These are phyloP conservation scores for Elsinoe batatas DNA, from an alignment of 2,329 filamentous ascomycete species.

Conservation along the genomic window DNA sequence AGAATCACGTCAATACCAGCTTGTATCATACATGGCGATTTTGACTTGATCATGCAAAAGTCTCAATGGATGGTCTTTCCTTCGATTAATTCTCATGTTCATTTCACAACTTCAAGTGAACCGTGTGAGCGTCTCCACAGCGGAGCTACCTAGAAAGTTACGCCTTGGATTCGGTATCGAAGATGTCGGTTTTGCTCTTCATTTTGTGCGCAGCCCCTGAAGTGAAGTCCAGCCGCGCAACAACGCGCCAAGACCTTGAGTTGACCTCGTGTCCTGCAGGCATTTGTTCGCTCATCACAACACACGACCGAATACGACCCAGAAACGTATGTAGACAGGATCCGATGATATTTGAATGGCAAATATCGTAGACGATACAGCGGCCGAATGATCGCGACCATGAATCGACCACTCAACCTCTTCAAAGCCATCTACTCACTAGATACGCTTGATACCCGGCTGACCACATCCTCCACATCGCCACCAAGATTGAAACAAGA, in stretches of 20 bases:
- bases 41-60: neutral
- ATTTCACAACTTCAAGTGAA: too few species aligned
- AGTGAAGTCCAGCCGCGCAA: neutral
- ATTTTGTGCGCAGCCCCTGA: neutral
- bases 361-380: neutral
- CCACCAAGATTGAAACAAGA: slow-evolving; percentile 33
- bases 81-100: too few species aligned
- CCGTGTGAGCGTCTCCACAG: too few species aligned
- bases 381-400: neutral
- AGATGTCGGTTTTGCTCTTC: neutral
- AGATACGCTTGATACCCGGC: slow-evolving; percentile 60
- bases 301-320: neutral
- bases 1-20: neutral
- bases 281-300: neutral
- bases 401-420: slow-evolving; percentile 24
- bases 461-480: slow-evolving; percentile 58
- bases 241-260: slow-evolving; percentile 3
- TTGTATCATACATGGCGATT: neutral
- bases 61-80: neutral
- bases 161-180: neutral
- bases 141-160: too few species aligned
- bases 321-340: too few species aligned
- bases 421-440: slow-evolving; percentile 51
- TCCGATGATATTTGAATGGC: neutral
- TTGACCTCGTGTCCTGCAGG: neutral